phyloP scores from a whole-genome alignment of 108 stramenopile species.

The Conticribra weissflogii region DNA sequence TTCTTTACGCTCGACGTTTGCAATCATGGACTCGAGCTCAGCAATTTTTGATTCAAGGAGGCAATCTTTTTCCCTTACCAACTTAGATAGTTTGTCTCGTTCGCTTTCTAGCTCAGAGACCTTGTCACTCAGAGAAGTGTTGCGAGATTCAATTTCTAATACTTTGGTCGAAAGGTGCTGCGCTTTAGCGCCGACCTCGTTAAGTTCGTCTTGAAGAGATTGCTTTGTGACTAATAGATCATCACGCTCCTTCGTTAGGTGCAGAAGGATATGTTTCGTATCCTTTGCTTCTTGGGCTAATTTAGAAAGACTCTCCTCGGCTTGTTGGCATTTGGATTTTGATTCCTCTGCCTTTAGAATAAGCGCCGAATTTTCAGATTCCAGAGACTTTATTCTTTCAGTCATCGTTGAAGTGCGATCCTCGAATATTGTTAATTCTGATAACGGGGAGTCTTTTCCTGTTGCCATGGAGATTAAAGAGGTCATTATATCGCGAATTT shows the following conservation, averaged over 20 bases:
- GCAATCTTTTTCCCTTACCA: not conserved
- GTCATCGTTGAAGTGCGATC: not conserved
- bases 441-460: not conserved
- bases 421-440: not conserved
- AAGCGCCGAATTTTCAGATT: not conserved
- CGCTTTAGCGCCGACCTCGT: not conserved
- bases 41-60: not conserved
- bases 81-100: not conserved
- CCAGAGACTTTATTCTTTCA: not conserved
- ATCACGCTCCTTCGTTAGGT: not conserved
- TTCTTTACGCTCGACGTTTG: too few relatives aligned
- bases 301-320: not conserved
- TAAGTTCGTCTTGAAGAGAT: not conserved
- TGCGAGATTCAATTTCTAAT: not conserved
- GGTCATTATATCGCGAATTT: not conserved
- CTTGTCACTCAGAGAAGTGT: not conserved
- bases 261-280: not conserved
- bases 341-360: not conserved
- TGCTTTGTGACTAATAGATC: not conserved
- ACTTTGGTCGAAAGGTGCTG: not conserved
- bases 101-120: not conserved
- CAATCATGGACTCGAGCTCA: too few relatives aligned
- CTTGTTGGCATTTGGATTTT: not conserved
- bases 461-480: not conserved
- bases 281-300: not conserved